Evolutionary conservation across 371 early-diverging fungal species (phyloP), one percentile per base, ranked within the genome.

Genomic region (Mortierella sp.): DNA sequence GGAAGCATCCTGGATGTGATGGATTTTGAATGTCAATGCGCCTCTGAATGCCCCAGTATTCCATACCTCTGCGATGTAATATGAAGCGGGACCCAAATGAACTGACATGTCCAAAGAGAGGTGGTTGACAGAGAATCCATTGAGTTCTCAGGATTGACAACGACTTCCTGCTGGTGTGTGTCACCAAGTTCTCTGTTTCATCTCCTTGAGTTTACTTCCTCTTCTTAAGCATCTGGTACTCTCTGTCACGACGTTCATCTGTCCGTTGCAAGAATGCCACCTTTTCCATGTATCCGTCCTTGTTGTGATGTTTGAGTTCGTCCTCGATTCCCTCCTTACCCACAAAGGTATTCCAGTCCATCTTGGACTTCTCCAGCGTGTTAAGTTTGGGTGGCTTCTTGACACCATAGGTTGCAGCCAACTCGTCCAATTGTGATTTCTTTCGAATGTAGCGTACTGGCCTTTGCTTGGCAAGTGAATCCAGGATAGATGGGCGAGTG

Each of bases 301-400:
- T 90, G 53, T 91, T 89, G 50, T 84, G 85, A 58, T 87, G 88
- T 59, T 86, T 86, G 34, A 92, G 63, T 25, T 88, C 85, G 37
- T 91, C 90, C 19, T 81, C 84, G 43, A 89, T 88, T 1, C 90
- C 90, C 66, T 86, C 86, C 45, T 81, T 81, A 28, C 87, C 86
- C 24, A 91, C 90, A 78, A 83, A 89, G 16, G 77, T 78, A 56
- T 87, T 83, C 92, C 91, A 90, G 64, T 92, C 91, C 65, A 87
- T 56, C 60, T 88, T 89, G 40, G 88, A 87, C 60, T 90, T 88
- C 46, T 92, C 92, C 27, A 92, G 69, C 13, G 91, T 89, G 49
- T 89, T 90, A 65, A 91, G 80, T 60, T 89, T 90, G 14, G 88
- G 83, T 4, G 87, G 84, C 28, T 80, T 88, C 56, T 89, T 87